Conservation (phyloP, 2,329 filamentous ascomycete genomes). For the Ophiostoma quercus region DNA sequence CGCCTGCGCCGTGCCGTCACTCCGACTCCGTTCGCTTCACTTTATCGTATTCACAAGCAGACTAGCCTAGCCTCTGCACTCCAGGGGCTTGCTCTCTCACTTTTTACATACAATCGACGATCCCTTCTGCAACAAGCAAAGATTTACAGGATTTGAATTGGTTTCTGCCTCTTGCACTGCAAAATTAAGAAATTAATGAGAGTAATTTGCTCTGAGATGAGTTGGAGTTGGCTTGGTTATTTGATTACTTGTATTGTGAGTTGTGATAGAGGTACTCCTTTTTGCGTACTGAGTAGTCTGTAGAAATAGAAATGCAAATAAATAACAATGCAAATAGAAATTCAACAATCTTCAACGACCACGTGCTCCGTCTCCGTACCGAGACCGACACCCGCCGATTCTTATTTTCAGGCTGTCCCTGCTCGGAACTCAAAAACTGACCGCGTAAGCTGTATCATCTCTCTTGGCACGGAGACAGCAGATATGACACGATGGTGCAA, state of each 20-base stretch:
- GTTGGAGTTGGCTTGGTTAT: not conserved
- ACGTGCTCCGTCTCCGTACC: not conserved
- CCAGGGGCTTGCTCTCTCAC: not conserved
- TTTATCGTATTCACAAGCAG: not conserved
- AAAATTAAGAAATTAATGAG: not conserved
- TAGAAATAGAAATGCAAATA: no score
- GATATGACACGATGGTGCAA: no score
- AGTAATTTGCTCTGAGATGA: not conserved
- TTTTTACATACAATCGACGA: not conserved
- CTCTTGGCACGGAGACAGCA: not conserved
- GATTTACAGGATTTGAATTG: not conserved
- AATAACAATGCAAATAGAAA: not conserved
- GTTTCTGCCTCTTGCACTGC: not conserved
- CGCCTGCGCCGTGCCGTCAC: not conserved
- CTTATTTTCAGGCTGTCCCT: not conserved
- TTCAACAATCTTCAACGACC: not conserved
- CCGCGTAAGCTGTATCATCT: not conserved
- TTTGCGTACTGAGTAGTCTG: no score
- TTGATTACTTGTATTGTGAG: not conserved
- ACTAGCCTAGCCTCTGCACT: not conserved
- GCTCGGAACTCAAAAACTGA: not conserved
- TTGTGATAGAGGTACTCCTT: not conserved
- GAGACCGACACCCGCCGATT: not conserved
- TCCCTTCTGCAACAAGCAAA: slow-evolving; percentile 2
- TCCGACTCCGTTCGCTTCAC: not conserved